A percentile compares a stretch with the other conserved stretches of the same genome.
phyloP scores from a whole-genome alignment of 352 stramenopile genomes.

The Thalassiosira livingstoniorum region DNA sequence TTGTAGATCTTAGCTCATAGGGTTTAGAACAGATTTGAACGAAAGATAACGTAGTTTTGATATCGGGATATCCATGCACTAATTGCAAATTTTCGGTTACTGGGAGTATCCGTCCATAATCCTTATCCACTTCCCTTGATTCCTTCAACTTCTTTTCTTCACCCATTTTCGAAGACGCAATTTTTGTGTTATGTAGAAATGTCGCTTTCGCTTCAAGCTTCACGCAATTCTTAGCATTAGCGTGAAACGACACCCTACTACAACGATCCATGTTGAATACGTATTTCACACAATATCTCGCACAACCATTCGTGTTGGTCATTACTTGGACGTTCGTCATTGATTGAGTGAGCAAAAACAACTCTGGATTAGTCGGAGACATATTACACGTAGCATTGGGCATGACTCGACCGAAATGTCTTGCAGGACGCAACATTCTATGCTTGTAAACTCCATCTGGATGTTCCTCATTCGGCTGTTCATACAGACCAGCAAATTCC shows the following conservation, averaged over 20 bases:
- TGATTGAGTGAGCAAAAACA: constrained; percentile 34
- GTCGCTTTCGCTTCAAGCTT: constrained; percentile 13
- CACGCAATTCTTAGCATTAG: constrained; percentile 17
- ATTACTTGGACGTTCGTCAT: constrained; percentile 47
- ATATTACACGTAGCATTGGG: constrained; percentile 37
- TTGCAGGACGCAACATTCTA: constrained; percentile 27
- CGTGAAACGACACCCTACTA: constrained; percentile 30
- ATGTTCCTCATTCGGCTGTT: constrained; percentile 1
- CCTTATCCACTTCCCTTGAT: background rate
- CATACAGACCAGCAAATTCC: constrained; percentile 8
- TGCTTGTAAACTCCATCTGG: constrained; percentile 23
- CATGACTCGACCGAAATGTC: constrained; percentile 34
- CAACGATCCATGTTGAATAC: constrained; percentile 13
- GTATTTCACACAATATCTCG: constrained; percentile 45
- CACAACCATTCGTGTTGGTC: constrained; percentile 24
- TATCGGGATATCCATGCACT: too few relatives aligned
- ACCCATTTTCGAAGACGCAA: constrained; percentile 16
- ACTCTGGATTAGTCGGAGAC: constrained; percentile 30
- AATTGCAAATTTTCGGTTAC: constrained; percentile 19
- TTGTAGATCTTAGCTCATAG: background rate
- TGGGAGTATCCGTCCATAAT: background rate
- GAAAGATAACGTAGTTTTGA: constrained; percentile 23
- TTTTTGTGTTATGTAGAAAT: constrained; percentile 53
- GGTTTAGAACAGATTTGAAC: constrained; percentile 13
- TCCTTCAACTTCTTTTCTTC: constrained; percentile 38